Evolutionary conservation across 2,329 filamentous ascomycete genomes (phyloP).

Genomic region (Cercospora sesami): DNA sequence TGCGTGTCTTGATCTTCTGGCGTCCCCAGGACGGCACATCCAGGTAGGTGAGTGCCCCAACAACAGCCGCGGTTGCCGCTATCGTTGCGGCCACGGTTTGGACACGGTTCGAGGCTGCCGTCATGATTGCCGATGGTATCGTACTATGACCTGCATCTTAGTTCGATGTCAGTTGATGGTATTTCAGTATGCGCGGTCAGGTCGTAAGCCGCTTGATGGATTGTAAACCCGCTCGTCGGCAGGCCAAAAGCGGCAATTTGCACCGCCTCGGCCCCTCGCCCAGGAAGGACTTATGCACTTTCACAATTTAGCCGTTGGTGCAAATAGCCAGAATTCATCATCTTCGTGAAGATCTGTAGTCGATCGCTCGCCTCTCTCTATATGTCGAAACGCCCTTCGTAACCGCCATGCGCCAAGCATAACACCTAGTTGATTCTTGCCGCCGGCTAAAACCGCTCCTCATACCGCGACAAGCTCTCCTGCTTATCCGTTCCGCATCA

Average conservation of each 20-base stretch:
- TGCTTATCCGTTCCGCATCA: slow-evolving; percentile 2
- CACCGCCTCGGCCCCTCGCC: background rate
- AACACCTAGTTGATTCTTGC: background rate
- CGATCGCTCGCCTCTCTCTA: background rate
- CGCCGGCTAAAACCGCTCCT: background rate
- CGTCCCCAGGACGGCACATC: slow-evolving; percentile 28
- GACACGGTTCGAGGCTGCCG: background rate
- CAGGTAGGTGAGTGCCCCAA: slow-evolving; percentile 25
- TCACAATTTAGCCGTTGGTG: background rate
- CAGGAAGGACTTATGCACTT: background rate
- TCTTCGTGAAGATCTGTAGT: background rate
- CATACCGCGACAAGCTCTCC: background rate
- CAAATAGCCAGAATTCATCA: background rate
- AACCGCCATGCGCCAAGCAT: background rate
- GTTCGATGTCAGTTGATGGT: background rate
- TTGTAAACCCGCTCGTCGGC: background rate
- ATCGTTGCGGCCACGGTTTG: slow-evolving; percentile 17
- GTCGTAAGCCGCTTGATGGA: background rate
- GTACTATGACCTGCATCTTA: background rate
- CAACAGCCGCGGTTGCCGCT: background rate
- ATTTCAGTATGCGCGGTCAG: background rate
- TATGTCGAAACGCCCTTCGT: background rate
- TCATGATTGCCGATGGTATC: background rate
- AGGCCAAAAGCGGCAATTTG: background rate
- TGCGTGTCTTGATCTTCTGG: slow-evolving; percentile 26